phyloP scores from a whole-genome alignment of 495 filamentous ascomycete species.

The Thozetella sp. region DNA sequence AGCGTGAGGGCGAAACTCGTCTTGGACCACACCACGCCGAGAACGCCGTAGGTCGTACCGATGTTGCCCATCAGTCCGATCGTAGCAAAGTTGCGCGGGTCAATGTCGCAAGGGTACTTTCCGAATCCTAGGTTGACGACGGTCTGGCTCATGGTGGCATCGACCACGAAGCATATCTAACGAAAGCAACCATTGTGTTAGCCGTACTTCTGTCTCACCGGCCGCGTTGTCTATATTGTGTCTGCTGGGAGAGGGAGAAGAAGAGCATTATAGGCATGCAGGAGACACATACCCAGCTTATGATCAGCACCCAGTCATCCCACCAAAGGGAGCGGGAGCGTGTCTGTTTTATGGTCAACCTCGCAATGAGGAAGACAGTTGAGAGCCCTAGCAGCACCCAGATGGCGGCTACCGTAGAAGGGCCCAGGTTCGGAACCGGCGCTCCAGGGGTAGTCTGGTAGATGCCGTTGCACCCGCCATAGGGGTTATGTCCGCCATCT shows the following conservation, averaged over 20 bases:
- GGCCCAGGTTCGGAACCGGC: neutral
- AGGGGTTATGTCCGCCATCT: neutral
- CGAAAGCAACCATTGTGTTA: neutral
- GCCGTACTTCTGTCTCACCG: neutral
- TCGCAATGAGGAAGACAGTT: neutral
- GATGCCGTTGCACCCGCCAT: neutral
- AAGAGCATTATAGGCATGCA: too few relatives aligned
- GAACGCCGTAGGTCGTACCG: conserved; percentile 13
- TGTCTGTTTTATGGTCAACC: neutral
- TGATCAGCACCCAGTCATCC: neutral
- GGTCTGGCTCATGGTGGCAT: conserved; percentile 1
- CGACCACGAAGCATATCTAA: conserved; percentile 7
- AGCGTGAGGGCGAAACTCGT: conserved; percentile 30
- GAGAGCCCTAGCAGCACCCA: neutral
- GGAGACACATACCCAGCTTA: neutral
- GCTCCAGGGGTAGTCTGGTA: neutral
- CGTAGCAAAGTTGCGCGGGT: neutral
- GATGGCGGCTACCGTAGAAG: neutral
- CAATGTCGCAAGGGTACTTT: conserved; percentile 27
- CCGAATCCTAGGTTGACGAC: conserved; percentile 24
- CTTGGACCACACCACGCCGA: conserved; percentile 27
- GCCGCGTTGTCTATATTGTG: too few relatives aligned
- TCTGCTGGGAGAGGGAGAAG: too few relatives aligned
- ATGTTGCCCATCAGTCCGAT: conserved; percentile 17
- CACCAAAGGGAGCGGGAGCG: neutral